Evolutionary conservation across 140 eudicot species (phyloP), one percentile per base, ranked within the genome.

Genomic region (Oenanthe javanica): DNA sequence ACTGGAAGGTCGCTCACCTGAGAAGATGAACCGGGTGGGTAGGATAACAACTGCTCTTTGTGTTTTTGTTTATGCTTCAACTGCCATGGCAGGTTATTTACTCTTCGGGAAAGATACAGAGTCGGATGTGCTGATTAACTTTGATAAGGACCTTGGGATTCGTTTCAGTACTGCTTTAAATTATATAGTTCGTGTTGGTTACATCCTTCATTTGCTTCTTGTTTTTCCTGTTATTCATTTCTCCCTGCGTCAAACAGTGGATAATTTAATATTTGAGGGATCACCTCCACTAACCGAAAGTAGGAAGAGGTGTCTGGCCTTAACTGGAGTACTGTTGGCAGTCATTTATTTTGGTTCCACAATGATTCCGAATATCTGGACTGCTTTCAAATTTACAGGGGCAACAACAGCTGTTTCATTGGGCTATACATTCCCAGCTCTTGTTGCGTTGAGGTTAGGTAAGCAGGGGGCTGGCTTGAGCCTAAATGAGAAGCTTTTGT

Each of bases 331-430:
- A 72, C 92, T 95, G 36, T 83, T 95, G 76, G 87, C 70, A 80
- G 87, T 93, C 45, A 84, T 89, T 15, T 95, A 90, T 82, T 19
- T 91, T 64, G 98, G 96, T 47, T 95, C 98, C 21, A 92, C 99
- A 0, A 87, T 93, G 97, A 86, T 95, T 77, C 99, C 98, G 16
- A 95, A 85, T 80, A 95, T 95, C 25, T 95, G 99, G 99, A 95
- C 96, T 31, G 99, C 99, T 31, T 95, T 95, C 79, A 95, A 95
- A 83, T 91, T 95, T 81, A 95, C 99, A 0, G 99, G 99, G 47
- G 99, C 98, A 9, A 95, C 99, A 21, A 93, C 99, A 18, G 98
- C 99, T 3, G 99, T 95, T 47, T 89, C 99, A 3, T 88, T 95
- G 76, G 99, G 98, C 49, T 95, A 89, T 74, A 93, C 94, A 13